These are phyloP conservation scores for Peziza echinospora DNA, from an alignment of 495 filamentous ascomycete genomes.

Conservation along the genomic window DNA sequence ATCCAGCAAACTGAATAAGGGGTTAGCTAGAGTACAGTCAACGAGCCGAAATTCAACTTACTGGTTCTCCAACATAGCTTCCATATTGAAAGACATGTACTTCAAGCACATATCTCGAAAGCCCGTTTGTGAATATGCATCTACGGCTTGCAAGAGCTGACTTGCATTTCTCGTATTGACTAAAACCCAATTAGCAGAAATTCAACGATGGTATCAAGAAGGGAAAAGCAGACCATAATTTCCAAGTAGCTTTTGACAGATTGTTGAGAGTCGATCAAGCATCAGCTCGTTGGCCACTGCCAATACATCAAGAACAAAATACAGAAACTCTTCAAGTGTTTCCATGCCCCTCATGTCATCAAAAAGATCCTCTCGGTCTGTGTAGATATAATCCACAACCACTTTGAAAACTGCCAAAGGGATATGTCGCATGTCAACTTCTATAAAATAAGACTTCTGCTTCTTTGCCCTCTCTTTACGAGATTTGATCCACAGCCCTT, in stretches of 20 bases:
- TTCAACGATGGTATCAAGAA: conserved; percentile 5
- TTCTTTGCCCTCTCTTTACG: conserved; percentile 27
- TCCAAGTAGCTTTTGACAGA: conserved; percentile 77
- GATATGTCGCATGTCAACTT: conserved; percentile 69
- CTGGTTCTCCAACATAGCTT: conserved; percentile 74
- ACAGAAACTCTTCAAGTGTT: conserved; percentile 61
- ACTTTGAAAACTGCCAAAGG: conserved; percentile 46
- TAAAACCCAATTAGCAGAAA: no score
- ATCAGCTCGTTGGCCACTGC: conserved; percentile 81
- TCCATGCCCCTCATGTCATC: conserved; percentile 38
- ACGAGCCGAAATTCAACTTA: conserved; percentile 19
- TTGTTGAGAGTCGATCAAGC: conserved; percentile 72
- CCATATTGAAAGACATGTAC: conserved; percentile 78
- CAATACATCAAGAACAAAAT: conserved; percentile 80
- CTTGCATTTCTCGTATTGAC: conserved; percentile 75
- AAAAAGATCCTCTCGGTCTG: conserved; percentile 37
- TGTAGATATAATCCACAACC: conserved; percentile 65
- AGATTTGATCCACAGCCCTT: conserved; percentile 56
- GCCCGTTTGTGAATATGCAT: conserved; percentile 55
- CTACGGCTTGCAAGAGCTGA: conserved; percentile 58
- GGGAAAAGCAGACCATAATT: conserved; percentile 36
- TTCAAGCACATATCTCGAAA: conserved; percentile 80
- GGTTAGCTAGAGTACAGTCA: conserved; percentile 2
- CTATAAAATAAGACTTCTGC: conserved; percentile 31
- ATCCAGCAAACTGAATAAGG: conserved; percentile 37